phyloP scores from a whole-genome alignment of 108 stramenopile species.

The Cyclotella distinguenda region DNA sequence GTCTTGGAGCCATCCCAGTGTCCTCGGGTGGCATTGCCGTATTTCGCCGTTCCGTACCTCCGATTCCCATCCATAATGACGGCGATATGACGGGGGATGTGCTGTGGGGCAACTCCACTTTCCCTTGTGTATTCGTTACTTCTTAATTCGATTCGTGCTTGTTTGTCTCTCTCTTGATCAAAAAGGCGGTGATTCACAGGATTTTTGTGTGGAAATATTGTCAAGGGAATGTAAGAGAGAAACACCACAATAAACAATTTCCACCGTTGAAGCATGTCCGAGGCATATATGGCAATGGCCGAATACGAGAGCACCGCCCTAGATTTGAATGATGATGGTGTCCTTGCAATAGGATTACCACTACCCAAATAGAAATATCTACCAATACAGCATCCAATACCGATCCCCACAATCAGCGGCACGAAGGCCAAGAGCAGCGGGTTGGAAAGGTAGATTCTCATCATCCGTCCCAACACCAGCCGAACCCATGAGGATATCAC shows the following conservation, averaged over 20 bases:
- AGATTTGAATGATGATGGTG: neutral
- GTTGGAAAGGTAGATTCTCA: constrained; percentile 53
- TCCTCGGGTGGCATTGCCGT: constrained; percentile 77
- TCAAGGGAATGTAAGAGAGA: neutral
- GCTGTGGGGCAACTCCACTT: constrained; percentile 53
- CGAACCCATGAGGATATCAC: constrained; percentile 56
- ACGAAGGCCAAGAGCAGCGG: constrained; percentile 52
- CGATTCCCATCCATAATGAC: constrained; percentile 99
- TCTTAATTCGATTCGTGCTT: constrained; percentile 28
- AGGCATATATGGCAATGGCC: no score
- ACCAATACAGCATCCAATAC: constrained; percentile 56
- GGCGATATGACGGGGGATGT: constrained; percentile 72
- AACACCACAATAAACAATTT: neutral
- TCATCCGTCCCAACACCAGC: constrained; percentile 50
- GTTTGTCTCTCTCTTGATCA: constrained; percentile 33
- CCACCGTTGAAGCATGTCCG: neutral
- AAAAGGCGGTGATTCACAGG: constrained; percentile 3
- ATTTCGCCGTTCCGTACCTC: constrained; percentile 80
- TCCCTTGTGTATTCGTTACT: constrained; percentile 31
- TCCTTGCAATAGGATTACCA: neutral
- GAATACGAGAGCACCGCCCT: no score
- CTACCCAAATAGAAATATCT: constrained; percentile 6
- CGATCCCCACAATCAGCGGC: constrained; percentile 56
- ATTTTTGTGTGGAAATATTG: neutral
- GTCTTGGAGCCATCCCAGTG: constrained; percentile 92